A percentile compares a stretch with the other conserved stretches of the same genome.
phyloP scores from a whole-genome alignment of 208 protist genomes.

The Porcisia hertigi region DNA sequence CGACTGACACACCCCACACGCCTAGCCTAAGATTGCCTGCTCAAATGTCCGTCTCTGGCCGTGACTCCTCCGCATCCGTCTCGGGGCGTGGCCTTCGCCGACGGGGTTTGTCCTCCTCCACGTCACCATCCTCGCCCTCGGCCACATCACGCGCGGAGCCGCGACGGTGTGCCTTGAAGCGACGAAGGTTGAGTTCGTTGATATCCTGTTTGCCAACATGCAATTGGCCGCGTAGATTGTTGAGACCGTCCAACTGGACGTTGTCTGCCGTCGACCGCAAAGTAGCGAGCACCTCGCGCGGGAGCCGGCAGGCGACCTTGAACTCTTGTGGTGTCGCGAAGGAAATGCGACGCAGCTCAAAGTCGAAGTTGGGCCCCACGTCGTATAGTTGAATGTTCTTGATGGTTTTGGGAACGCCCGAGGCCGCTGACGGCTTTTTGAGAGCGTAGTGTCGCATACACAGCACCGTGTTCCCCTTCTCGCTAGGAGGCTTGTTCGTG shows the following conservation, averaged over 20 bases:
- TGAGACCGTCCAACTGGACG: conserved; percentile 66
- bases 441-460: conserved; percentile 88
- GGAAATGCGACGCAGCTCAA: conserved; percentile 68
- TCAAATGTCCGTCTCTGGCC: conserved; percentile 30
- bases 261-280: conserved; percentile 69
- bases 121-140: conserved; percentile 12
- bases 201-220: conserved; percentile 86
- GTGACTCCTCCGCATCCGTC: conserved; percentile 7
- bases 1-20: background rate
- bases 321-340: conserved; percentile 84
- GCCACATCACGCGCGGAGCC: conserved; percentile 2
- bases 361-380: conserved; percentile 87
- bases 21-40: background rate
- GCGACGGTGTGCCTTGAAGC: conserved; percentile 81
- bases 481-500: conserved; percentile 47
- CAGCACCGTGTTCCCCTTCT: conserved; percentile 63
- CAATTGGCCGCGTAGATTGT: conserved; percentile 82
- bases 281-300: conserved; percentile 57
- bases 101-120: conserved; percentile 2
- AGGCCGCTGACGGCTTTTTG: conserved; percentile 58
- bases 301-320: conserved; percentile 68
- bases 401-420: conserved; percentile 42
- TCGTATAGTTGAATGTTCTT: conserved; percentile 73
- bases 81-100: conserved; percentile 17
- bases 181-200: conserved; percentile 70